These are phyloP conservation scores for barrel medic (Medicago truncatula) DNA, from an alignment of 306 rosid species.

Conservation along the genomic window DNA sequence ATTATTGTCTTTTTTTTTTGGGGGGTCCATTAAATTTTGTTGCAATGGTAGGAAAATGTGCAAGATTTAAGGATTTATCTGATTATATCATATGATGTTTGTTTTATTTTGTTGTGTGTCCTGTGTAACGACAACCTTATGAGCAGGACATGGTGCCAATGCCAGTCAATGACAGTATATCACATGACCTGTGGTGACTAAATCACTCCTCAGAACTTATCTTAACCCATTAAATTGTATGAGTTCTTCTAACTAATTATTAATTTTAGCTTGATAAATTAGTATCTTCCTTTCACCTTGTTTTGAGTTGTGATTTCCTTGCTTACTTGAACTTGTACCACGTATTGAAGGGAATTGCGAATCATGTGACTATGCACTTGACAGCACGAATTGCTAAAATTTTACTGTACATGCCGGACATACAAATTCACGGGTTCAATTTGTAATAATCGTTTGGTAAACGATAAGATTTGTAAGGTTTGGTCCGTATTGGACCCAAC, in stretches of 20 bases:
- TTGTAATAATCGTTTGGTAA: too few relatives aligned
- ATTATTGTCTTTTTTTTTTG: slow-evolving; percentile 28
- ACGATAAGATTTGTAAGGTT: too few relatives aligned
- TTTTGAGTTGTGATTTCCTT: too few relatives aligned
- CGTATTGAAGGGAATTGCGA: too few relatives aligned
- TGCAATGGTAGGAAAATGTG: slow-evolving; percentile 46
- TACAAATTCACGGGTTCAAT: too few relatives aligned
- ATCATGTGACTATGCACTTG: too few relatives aligned
- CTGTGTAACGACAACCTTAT: slow-evolving; percentile 17
- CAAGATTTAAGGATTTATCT: slow-evolving; percentile 39
- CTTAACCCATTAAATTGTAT: background rate
- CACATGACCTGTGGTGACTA: slow-evolving; percentile 39
- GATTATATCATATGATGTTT: slow-evolving; percentile 28
- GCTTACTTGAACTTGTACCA: too few relatives aligned
- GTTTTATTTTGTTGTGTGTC: slow-evolving; percentile 34
- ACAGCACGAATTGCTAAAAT: too few relatives aligned
- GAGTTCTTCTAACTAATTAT: background rate
- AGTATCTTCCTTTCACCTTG: background rate
- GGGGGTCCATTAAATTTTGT: slow-evolving; percentile 42
- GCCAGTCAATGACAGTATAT: slow-evolving; percentile 14
- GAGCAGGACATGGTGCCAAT: slow-evolving; percentile 34
- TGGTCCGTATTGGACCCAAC: too few relatives aligned
- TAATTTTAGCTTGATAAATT: background rate
- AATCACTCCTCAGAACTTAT: background rate
- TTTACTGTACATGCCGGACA: too few relatives aligned